phyloP scores from a whole-genome alignment of 73 alveolate species.

The Paramecium tetraurelia region DNA sequence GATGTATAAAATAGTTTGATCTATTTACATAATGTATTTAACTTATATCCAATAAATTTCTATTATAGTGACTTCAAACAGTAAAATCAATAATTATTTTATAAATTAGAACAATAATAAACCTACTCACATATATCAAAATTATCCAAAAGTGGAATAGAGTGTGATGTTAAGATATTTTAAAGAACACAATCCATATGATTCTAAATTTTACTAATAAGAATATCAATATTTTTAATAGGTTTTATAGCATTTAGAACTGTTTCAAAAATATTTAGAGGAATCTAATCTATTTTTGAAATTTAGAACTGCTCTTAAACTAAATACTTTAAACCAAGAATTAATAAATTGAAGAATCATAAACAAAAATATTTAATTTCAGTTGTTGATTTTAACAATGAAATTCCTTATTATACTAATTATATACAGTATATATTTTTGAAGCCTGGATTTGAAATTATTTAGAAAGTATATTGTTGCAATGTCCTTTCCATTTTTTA shows the following conservation, averaged over 20 bases:
- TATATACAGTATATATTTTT: too few species aligned
- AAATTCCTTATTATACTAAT: too few species aligned
- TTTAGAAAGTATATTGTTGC: too few species aligned
- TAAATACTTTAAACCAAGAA: background rate
- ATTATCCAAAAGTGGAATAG: background rate
- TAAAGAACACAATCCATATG: background rate
- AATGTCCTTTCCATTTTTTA: too few species aligned
- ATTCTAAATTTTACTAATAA: background rate
- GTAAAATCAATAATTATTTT: background rate
- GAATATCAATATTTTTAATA: background rate
- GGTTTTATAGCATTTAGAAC: background rate
- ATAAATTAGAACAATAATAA: background rate
- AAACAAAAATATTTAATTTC: too few species aligned
- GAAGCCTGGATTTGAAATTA: too few species aligned
- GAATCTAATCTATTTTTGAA: background rate
- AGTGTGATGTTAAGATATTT: background rate
- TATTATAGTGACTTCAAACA: background rate
- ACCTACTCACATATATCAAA: background rate
- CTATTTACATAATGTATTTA: too few species aligned
- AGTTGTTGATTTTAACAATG: too few species aligned
- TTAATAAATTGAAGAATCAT: background rate
- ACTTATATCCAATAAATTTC: background rate
- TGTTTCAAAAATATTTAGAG: background rate
- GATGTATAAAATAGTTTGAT: too few species aligned
- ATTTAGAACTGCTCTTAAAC: background rate